Evolutionary conservation across 495 filamentous ascomycete genomes (phyloP), one percentile per base, ranked within the genome.

Genomic region (Trichocladium uniseriatum): DNA sequence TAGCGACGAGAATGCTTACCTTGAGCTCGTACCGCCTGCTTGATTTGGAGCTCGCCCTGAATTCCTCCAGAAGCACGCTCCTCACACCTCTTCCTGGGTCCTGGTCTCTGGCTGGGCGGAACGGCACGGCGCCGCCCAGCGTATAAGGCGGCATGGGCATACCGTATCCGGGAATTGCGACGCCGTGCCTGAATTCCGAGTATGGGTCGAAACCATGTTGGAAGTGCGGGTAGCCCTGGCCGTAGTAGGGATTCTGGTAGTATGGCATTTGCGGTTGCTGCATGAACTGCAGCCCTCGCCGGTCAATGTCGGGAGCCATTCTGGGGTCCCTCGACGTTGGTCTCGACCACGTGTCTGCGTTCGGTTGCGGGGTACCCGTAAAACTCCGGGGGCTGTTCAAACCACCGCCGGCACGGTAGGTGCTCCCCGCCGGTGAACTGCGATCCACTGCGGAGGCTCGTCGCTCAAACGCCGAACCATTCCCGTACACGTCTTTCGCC

Each of bases 11-110:
- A n/a, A 41, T 5, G 48, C 66, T 48, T 66, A 86, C 84, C 75
- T 89, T 94, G 2, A 96, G 71, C 59, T 95, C 89, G 53, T 81
- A 94, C 20, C 80, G 81, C 60, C 83, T 91, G 63, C 76, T 88
- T 0, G 81, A 80, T 59, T 89, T 94, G 43, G 73, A 75, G 55
- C 82, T 84, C 5, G 76, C 71, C 10, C 83, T 79, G 65, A 95
- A 95, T 18, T 95, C 87, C 42, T 89, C 81, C 2, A 96, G 70
- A 3, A 90, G 69, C 19, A 72, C 61, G 61, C 89, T 95, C 43
- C 86, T 75, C 3, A 84, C 65, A 48, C 77, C 79, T 20, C 81
- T 79, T 0, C 75, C 70, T 3, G 76, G 67, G 51, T 89, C 84
- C 28, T 82, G 76, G 28, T 88, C 84, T 51, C 80, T 78, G 24